Percentiles rank a stretch among this genome's conserved stretches.
Conservation (phyloP, 768 basidiomycete genomes). For the Saitozyma podzolica region DNA sequence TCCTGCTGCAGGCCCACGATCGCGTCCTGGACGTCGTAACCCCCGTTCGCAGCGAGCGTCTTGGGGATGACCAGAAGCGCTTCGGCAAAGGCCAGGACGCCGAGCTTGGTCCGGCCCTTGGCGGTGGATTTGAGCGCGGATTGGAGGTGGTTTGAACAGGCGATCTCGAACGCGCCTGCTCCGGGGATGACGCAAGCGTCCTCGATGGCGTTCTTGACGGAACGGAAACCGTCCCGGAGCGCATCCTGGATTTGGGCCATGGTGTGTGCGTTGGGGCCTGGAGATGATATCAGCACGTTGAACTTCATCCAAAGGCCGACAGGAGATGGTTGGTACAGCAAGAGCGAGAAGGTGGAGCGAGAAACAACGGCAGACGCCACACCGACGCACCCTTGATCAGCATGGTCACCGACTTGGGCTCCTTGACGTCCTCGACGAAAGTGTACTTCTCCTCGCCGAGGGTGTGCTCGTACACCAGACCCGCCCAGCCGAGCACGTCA, state of each 20-base stretch:
- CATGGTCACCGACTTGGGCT: constrained; percentile 91
- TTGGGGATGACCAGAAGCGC: constrained; percentile 92
- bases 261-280: constrained; percentile 88
- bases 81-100: constrained; percentile 95
- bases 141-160: constrained; percentile 80
- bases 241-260: constrained; percentile 96
- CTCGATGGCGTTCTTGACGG: constrained; percentile 95
- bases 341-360: not conserved
- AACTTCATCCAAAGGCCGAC: no score
- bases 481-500: constrained; percentile 91
- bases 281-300: not conserved
- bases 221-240: constrained; percentile 91
- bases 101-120: constrained; percentile 94
- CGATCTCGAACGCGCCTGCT: constrained; percentile 96
- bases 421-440: constrained; percentile 93
- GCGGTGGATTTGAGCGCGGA: constrained; percentile 77
- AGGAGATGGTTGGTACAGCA: no score
- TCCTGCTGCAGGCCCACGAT: constrained; percentile 80
- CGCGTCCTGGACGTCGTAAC: constrained; percentile 93
- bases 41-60: constrained; percentile 91
- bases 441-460: constrained; percentile 99
- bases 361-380: not conserved
- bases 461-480: constrained; percentile 97
- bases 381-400: constrained; percentile 74
- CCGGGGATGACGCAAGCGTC: constrained; percentile 86